These are phyloP conservation scores for Prunus padus DNA, from an alignment of 306 rosid species.

Conservation along the genomic window DNA sequence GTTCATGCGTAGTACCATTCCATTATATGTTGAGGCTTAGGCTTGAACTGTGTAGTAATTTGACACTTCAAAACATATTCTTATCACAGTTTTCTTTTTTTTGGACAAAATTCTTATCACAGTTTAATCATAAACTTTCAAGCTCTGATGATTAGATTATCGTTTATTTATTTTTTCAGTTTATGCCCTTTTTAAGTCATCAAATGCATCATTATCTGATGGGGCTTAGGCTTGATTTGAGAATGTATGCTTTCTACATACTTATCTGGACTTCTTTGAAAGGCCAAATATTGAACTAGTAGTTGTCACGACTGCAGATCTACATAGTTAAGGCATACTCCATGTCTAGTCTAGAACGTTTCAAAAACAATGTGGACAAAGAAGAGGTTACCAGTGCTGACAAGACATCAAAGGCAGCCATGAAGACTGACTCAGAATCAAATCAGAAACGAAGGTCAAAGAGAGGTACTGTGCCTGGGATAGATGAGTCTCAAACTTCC, in stretches of 20 bases:
- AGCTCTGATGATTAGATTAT: not conserved
- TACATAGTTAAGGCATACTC: slow-evolving; percentile 50
- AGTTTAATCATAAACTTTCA: not conserved
- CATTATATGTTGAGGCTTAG: no score
- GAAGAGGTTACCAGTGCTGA: slow-evolving; percentile 14
- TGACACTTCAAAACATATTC: no score
- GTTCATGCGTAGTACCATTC: no score
- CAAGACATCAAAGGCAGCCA: slow-evolving; percentile 22
- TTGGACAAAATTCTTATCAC: no score
- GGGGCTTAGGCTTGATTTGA: no score
- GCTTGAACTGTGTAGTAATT: no score
- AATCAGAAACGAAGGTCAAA: slow-evolving; percentile 22
- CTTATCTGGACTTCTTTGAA: not conserved
- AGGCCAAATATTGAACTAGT: slow-evolving; percentile 5
- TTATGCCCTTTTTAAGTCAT: not conserved
- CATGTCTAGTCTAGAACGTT: slow-evolving; percentile 23
- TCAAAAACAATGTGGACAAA: slow-evolving; percentile 13
- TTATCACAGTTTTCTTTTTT: no score
- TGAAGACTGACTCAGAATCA: slow-evolving; percentile 12
- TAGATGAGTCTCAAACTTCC: slow-evolving; percentile 24
- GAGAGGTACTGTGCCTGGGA: slow-evolving; percentile 11
- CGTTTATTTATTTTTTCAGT: not conserved
- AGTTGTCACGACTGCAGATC: slow-evolving; percentile 38
- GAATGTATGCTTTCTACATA: no score
- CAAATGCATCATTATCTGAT: no score